Evolutionary conservation across 116 monocot genomes (phyloP).

Genomic region (Papilionanthe hybrid): DNA sequence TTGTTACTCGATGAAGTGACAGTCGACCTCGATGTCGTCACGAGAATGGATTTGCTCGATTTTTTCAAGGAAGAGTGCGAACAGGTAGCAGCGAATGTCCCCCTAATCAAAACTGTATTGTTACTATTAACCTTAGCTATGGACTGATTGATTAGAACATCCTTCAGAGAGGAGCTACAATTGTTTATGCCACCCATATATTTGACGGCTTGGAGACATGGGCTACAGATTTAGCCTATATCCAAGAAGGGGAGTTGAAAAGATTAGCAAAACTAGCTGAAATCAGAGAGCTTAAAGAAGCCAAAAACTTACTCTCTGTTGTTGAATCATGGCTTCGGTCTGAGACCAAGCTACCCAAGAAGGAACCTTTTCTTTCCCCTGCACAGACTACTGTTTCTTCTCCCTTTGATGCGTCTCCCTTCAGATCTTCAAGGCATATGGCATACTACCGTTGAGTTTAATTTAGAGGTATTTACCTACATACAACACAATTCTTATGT

Average conservation of each 20-base stretch:
- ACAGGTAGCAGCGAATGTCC: slow-evolving; percentile 30
- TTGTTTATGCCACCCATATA: slow-evolving; percentile 95
- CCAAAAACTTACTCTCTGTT: slow-evolving; percentile 77
- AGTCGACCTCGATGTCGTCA: slow-evolving; percentile 92
- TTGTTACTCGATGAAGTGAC: slow-evolving; percentile 92
- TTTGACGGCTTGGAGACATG: slow-evolving; percentile 94
- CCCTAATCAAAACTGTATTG: neutral
- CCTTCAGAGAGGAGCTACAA: slow-evolving; percentile 82
- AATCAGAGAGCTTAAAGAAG: slow-evolving; percentile 49
- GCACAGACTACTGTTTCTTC: slow-evolving; percentile 15
- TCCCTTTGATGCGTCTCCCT: slow-evolving; percentile 74
- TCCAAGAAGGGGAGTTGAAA: slow-evolving; percentile 78
- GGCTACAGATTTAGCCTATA: slow-evolving; percentile 85
- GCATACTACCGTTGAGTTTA: slow-evolving; percentile 78
- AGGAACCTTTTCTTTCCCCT: slow-evolving; percentile 12
- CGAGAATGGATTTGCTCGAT: slow-evolving; percentile 93
- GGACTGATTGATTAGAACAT: neutral
- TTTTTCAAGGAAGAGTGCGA: slow-evolving; percentile 97
- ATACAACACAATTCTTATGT: too few relatives aligned
- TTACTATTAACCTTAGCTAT: neutral
- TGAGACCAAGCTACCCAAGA: slow-evolving; percentile 52
- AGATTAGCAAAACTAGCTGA: slow-evolving; percentile 49
- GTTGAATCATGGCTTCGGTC: slow-evolving; percentile 90
- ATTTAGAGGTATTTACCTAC: too few relatives aligned
- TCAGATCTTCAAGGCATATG: slow-evolving; percentile 92